Evolutionary conservation across 2,329 filamentous ascomycete genomes (phyloP).

Genomic region (Volutella citrinella): DNA sequence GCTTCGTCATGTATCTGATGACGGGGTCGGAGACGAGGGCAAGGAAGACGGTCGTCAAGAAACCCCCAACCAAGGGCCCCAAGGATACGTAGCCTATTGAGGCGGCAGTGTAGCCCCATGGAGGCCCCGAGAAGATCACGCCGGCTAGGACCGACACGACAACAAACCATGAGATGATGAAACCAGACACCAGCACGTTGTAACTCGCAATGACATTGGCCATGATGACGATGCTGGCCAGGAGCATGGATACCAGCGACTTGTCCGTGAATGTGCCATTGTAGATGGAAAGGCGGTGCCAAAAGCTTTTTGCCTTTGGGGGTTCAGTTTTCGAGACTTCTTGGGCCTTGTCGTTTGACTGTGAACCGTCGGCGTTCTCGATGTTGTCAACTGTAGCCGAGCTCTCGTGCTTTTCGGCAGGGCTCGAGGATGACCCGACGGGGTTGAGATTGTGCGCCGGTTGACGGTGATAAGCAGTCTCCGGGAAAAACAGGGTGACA

Average conservation of each 20-base stretch:
- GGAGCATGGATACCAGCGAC: background rate
- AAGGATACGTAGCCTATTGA: conserved; percentile 1
- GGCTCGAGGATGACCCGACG: background rate
- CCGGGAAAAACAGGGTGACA: background rate
- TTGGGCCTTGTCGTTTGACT: too few species aligned
- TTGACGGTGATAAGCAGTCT: conserved; percentile 2
- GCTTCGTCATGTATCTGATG: background rate
- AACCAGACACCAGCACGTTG: background rate
- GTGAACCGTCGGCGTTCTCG: background rate
- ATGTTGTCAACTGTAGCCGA: background rate
- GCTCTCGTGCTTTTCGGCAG: background rate
- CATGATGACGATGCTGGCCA: background rate
- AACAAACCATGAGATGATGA: background rate
- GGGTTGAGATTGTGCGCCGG: background rate
- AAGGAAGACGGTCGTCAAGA: background rate
- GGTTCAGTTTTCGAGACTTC: background rate
- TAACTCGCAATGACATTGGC: background rate
- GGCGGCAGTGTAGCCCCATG: background rate
- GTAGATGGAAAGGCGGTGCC: background rate
- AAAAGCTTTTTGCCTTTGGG: background rate
- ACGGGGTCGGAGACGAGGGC: background rate
- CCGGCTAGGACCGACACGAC: background rate
- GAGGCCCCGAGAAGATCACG: conserved; percentile 1
- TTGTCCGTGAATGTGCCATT: background rate
- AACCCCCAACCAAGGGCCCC: background rate